Conservation (phyloP, 2,329 filamentous ascomycete species). For the Grosmannia serpens region DNA sequence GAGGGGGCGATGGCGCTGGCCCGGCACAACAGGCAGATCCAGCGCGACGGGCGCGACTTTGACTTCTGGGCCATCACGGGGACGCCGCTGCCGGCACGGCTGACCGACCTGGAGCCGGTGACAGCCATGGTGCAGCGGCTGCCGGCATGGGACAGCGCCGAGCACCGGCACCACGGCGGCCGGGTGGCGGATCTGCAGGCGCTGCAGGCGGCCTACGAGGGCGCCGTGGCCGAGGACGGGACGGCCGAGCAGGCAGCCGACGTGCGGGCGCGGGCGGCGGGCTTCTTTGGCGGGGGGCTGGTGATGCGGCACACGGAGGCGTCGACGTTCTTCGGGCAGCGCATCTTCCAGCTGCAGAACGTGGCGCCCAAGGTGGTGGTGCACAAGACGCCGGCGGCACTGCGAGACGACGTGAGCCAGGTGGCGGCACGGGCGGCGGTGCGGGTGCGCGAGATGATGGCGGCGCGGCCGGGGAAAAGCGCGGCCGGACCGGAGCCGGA, state of each 20-base stretch:
- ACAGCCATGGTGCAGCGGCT: conserved; percentile 10
- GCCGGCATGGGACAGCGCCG: conserved; percentile 8
- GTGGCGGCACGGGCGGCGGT: conserved; percentile 19
- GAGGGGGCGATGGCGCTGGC: conserved; percentile 8
- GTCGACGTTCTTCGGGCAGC: conserved; percentile 11
- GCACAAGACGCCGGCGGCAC: conserved; percentile 16
- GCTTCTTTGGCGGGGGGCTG: conserved; percentile 12
- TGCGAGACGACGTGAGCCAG: conserved; percentile 20
- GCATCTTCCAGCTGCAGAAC: conserved; percentile 12
- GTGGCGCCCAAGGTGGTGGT: conserved; percentile 8
- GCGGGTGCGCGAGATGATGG: conserved; percentile 3
- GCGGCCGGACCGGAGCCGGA: neutral
- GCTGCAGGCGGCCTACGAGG: conserved; percentile 11
- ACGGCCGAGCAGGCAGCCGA: conserved; percentile 8
- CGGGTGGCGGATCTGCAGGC: conserved; percentile 6
- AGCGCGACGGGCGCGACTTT: conserved; percentile 4
- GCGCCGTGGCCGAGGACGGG: conserved; percentile 10
- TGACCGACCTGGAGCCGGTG: conserved; percentile 12
- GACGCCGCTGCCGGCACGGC: conserved; percentile 12
- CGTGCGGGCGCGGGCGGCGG: conserved; percentile 6
- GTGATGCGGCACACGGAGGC: conserved; percentile 14
- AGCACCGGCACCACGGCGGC: conserved; percentile 7
- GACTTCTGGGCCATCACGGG: conserved; percentile 16
- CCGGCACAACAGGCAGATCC: conserved; percentile 10
- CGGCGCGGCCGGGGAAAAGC: neutral